phyloP scores from a whole-genome alignment of 208 protist genomes.

The Acanthamoeba castellanii region DNA sequence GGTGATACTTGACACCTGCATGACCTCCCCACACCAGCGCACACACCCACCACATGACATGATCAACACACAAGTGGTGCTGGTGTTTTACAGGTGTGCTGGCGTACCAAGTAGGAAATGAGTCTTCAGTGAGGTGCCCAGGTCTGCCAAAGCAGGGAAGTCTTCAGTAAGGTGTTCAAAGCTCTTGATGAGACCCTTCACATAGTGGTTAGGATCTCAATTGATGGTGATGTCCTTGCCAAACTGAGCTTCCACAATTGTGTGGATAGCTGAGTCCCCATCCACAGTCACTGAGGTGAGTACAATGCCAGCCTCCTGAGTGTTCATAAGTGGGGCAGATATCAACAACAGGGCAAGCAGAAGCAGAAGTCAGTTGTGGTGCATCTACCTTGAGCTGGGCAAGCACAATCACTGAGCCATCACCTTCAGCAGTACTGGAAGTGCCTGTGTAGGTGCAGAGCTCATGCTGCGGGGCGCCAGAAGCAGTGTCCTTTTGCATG shows the following conservation, averaged over 20 bases:
- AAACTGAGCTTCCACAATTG: neutral
- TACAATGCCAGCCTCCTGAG: neutral
- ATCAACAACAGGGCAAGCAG: too few relatives aligned
- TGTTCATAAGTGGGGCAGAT: too few relatives aligned
- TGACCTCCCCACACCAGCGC: too few relatives aligned
- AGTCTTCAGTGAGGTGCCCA: neutral
- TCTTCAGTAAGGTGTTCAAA: neutral
- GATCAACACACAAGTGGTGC: too few relatives aligned
- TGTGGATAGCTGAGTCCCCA: neutral
- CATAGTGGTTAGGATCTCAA: neutral
- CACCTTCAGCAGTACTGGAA: neutral
- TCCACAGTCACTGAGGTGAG: neutral
- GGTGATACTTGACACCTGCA: too few relatives aligned
- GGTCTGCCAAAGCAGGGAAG: neutral
- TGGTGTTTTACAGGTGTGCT: too few relatives aligned
- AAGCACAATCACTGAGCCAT: neutral
- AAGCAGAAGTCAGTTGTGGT: too few relatives aligned
- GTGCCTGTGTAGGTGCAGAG: neutral
- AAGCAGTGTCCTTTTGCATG: neutral
- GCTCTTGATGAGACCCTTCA: neutral
- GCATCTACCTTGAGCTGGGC: neutral
- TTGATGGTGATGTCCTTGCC: neutral
- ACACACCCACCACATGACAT: too few relatives aligned
- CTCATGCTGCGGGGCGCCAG: neutral
- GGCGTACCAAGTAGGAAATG: neutral